Percentiles rank a stretch among this genome's conserved stretches.
These are phyloP conservation scores for Arabidopsis thaliana DNA, from an alignment of 345 rosid genomes.

Conservation along the genomic window DNA sequence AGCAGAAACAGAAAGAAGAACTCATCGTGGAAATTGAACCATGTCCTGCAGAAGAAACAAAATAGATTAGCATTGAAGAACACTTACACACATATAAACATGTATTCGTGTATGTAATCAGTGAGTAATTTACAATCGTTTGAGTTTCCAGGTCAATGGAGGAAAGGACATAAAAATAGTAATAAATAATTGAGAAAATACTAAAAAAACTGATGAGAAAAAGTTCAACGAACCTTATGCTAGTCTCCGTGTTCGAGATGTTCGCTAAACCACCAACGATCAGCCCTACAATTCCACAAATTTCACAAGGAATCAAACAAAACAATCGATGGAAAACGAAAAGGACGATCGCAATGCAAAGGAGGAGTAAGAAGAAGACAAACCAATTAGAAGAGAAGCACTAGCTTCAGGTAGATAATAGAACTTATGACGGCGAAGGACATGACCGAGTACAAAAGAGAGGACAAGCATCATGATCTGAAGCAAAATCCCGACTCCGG, in stretches of 20 bases:
- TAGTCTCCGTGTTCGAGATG: conserved; percentile 85
- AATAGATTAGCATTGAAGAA: neutral
- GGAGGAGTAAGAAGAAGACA: conserved; percentile 24
- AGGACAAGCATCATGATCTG: conserved; percentile 99
- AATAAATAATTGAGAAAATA: conserved; percentile 32
- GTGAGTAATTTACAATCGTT: neutral
- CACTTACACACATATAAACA: neutral
- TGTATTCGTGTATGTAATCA: neutral
- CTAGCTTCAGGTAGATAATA: conserved; percentile 98
- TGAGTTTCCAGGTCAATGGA: conserved; percentile 21
- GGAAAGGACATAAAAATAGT: conserved; percentile 27
- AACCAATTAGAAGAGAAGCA: conserved; percentile 97
- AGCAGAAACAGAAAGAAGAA: conserved; percentile 93
- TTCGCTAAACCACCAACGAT: conserved; percentile 94
- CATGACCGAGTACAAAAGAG: conserved; percentile 95
- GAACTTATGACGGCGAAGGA: conserved; percentile 95
- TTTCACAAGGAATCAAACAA: neutral
- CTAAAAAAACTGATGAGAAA: neutral
- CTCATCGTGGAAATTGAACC: conserved; percentile 99
- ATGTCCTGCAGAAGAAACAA: conserved; percentile 56
- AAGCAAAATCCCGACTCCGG: conserved; percentile 96
- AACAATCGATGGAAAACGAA: neutral
- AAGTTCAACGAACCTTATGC: conserved; percentile 63
- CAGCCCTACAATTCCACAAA: conserved; percentile 54
- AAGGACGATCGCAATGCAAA: conserved; percentile 16